These are phyloP conservation scores for Trichophyton verrucosum DNA, from an alignment of 2,329 filamentous ascomycete species.

Conservation along the genomic window DNA sequence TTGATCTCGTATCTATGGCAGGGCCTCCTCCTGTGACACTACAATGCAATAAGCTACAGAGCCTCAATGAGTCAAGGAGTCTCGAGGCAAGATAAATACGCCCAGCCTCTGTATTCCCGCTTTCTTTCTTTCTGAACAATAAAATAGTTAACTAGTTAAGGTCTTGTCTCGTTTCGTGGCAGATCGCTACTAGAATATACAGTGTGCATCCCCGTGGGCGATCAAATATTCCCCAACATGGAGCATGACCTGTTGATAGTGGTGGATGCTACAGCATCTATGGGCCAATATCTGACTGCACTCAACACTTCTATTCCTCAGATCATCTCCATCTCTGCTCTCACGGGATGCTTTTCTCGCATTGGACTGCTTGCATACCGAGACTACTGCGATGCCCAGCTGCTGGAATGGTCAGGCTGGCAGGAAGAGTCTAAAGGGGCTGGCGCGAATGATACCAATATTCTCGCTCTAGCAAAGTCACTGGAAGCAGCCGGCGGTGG, in stretches of 20 bases:
- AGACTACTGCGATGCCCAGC: slow-evolving; percentile 31
- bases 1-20: neutral
- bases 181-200: neutral
- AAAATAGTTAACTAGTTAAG: neutral
- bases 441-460: slow-evolving; percentile 17
- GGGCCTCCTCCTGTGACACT: too few species aligned
- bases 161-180: neutral
- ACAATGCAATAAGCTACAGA: too few species aligned
- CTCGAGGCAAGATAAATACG: too few species aligned
- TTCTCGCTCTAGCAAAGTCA: slow-evolving; percentile 26
- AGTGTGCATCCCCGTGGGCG: too few species aligned
- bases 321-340: slow-evolving; percentile 38
- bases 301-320: slow-evolving; percentile 39
- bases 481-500: slow-evolving; percentile 27
- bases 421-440: slow-evolving; percentile 16
- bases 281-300: slow-evolving; percentile 28
- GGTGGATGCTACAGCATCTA: neutral
- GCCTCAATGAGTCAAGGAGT: too few species aligned
- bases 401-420: slow-evolving; percentile 43
- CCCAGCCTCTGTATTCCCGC: too few species aligned
- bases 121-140: neutral
- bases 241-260: slow-evolving; percentile 3
- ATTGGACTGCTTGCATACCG: slow-evolving; percentile 42
- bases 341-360: slow-evolving; percentile 40
- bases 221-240: neutral